phyloP scores from a whole-genome alignment of 2,329 filamentous ascomycete species.

The Pyrenophora teres region DNA sequence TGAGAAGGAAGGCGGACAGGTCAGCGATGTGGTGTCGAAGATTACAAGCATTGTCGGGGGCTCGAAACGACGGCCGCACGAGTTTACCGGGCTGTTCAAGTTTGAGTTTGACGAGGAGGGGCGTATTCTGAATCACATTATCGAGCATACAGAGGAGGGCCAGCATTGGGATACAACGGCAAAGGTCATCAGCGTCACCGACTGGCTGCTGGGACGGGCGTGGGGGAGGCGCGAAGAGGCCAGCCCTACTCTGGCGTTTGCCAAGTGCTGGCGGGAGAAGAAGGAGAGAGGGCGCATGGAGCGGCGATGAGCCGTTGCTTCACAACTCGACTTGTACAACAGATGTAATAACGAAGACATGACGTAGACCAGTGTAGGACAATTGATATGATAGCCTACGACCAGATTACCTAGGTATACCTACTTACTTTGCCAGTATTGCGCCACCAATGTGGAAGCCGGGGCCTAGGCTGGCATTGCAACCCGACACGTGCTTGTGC shows the following conservation, averaged over 20 bases:
- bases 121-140: slow-evolving; percentile 82
- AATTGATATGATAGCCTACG: slow-evolving; percentile 3
- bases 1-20: slow-evolving; percentile 51
- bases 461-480: too few relatives aligned
- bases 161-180: slow-evolving; percentile 82
- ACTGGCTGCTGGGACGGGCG: slow-evolving; percentile 88
- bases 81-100: slow-evolving; percentile 89
- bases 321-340: slow-evolving; percentile 30
- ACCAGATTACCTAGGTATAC: too few relatives aligned
- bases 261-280: slow-evolving; percentile 22
- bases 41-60: slow-evolving; percentile 62
- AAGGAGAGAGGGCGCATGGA: not conserved
- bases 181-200: slow-evolving; percentile 86
- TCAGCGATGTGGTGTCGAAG: slow-evolving; percentile 58
- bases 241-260: slow-evolving; percentile 51
- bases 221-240: slow-evolving; percentile 56
- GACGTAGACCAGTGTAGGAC: slow-evolving; percentile 2
- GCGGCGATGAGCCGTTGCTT: slow-evolving; percentile 6
- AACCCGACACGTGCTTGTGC: not conserved
- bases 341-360: slow-evolving; percentile 25
- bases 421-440: too few relatives aligned
- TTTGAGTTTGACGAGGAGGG: slow-evolving; percentile 94
- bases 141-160: slow-evolving; percentile 87
- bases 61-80: slow-evolving; percentile 55
- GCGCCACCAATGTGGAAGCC: too few relatives aligned